phyloP scores from a whole-genome alignment of 2,329 filamentous ascomycete species.

The Fusarium humuli region DNA sequence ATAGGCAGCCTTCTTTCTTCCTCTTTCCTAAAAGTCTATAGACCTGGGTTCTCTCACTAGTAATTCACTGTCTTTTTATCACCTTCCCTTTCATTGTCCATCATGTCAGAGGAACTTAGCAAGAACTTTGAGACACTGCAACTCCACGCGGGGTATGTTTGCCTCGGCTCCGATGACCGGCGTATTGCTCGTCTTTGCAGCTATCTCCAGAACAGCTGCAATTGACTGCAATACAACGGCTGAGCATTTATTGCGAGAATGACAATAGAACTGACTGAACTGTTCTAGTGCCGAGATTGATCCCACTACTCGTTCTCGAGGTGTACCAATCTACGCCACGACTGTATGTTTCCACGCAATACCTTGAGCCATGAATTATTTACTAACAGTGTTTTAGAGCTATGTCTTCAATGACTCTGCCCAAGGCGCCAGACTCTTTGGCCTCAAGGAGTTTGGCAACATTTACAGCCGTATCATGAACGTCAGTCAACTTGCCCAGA shows the following conservation, averaged over 20 bases:
- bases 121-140: slow-evolving; percentile 86
- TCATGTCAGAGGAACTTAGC: slow-evolving; percentile 58
- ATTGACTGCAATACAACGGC: not conserved
- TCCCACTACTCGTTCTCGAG: slow-evolving; percentile 83
- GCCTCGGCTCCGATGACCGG: slow-evolving; percentile 30
- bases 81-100: slow-evolving; percentile 4
- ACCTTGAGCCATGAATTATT: not conserved
- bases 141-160: slow-evolving; percentile 81
- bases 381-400: slow-evolving; percentile 64
- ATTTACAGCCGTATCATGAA: slow-evolving; percentile 99
- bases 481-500: slow-evolving; percentile 59
- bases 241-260: not conserved
- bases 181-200: not conserved
- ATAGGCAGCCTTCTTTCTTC: not conserved
- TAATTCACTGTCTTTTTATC: not conserved
- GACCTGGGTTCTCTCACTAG: not conserved
- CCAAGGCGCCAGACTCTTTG: slow-evolving; percentile 93
- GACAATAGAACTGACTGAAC: slow-evolving; percentile 17
- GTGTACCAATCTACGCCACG: slow-evolving; percentile 95
- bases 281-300: slow-evolving; percentile 79
- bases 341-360: slow-evolving; percentile 60
- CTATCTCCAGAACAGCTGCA: not conserved
- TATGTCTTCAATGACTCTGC: slow-evolving; percentile 96
- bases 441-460: slow-evolving; percentile 96
- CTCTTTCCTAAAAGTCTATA: slow-evolving; percentile 5